Evolutionary conservation across 2,329 filamentous ascomycete genomes (phyloP), one percentile per base, ranked within the genome.

Genomic region (Ophiostoma novo-ulmi): DNA sequence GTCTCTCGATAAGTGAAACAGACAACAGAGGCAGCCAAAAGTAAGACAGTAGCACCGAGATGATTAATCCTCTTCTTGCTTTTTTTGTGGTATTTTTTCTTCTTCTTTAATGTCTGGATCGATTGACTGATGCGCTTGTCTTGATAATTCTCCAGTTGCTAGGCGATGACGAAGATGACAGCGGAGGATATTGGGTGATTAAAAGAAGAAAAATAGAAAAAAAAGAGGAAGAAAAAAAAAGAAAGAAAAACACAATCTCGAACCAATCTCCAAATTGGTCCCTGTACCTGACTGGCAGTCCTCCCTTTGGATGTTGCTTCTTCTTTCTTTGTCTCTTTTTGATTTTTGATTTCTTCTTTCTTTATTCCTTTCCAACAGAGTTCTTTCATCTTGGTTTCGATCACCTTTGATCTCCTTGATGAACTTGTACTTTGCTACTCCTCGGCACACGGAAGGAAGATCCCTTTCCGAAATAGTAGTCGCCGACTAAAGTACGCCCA

Each of bases 201-300:
- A 26, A 67, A 8, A 8, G 52, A 61, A 36, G 20, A 39, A 68
- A 2, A 61, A 41, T 13, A 44, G 10, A 69, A 61, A 63, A 22
- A 63, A 44, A 8, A 44, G 35, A 38, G 31, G 22, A 64, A 52
- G 26, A 17, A 48, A 65, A 48, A 36, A 52, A 67, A 67, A 5
- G 17, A 10, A 67, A 48, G 38, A 22, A 63, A 22, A 5, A 13
- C 14, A 39, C 22, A 26, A 64, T 48, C 36, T 2, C 7, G 1
- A 35, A 64, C n/a, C 22, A 26, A 64, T 48, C 36, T 2, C 7
- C 1, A 35, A 64, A 13, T 31, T 26, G 52, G 52, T 58, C 52
- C 52, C 52, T 58, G 52, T 58, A 58, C 52, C 52, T 58, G 52
- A 58, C n/a, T 55, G 52, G 52, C 52, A 22, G 31, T 58, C 52